Evolutionary conservation across 768 basidiomycete species (phyloP).

Genomic region (Mycena vitilis): DNA sequence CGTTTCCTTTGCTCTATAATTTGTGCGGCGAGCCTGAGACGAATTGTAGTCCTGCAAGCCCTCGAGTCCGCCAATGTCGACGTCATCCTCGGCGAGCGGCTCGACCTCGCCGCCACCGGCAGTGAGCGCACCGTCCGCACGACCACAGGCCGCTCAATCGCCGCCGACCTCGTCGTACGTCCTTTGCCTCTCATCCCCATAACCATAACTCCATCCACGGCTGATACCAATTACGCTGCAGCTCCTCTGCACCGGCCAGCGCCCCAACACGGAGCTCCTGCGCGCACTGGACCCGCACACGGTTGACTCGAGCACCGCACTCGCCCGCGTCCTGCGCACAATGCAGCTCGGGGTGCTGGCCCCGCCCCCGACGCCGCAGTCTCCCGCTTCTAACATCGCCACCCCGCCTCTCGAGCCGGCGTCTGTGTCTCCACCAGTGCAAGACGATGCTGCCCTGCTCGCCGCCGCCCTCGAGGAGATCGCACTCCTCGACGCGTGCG

Average conservation of each 20-base stretch:
- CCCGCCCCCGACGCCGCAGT: slow-evolving; percentile 20
- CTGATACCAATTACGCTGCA: slow-evolving; percentile 32
- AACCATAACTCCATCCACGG: background rate
- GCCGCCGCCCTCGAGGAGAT: slow-evolving; percentile 39
- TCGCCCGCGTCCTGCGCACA: slow-evolving; percentile 60
- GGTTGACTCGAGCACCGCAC: slow-evolving; percentile 51
- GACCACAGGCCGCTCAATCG: slow-evolving; percentile 60
- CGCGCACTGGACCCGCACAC: slow-evolving; percentile 53
- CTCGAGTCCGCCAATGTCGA: slow-evolving; percentile 58
- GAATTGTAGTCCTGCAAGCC: slow-evolving; percentile 47
- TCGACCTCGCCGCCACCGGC: slow-evolving; percentile 50
- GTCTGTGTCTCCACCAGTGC: background rate
- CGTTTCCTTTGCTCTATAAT: slow-evolving; percentile 28
- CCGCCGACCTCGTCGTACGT: slow-evolving; percentile 65
- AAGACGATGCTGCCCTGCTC: slow-evolving; percentile 23
- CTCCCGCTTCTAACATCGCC: background rate
- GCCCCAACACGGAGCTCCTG: slow-evolving; percentile 65
- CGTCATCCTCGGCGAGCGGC: slow-evolving; percentile 65
- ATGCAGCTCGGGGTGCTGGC: slow-evolving; percentile 58
- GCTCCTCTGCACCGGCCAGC: slow-evolving; percentile 73
- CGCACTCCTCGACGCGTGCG: slow-evolving; percentile 28
- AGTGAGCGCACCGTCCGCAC: slow-evolving; percentile 55
- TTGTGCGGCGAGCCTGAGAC: background rate
- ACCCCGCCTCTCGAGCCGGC: background rate
- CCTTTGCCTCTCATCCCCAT: background rate